Percentiles rank a stretch among this genome's conserved stretches.
Evolutionary conservation across 345 rosid genomes (phyloP).

Genomic region (Melaleuca alternifolia): DNA sequence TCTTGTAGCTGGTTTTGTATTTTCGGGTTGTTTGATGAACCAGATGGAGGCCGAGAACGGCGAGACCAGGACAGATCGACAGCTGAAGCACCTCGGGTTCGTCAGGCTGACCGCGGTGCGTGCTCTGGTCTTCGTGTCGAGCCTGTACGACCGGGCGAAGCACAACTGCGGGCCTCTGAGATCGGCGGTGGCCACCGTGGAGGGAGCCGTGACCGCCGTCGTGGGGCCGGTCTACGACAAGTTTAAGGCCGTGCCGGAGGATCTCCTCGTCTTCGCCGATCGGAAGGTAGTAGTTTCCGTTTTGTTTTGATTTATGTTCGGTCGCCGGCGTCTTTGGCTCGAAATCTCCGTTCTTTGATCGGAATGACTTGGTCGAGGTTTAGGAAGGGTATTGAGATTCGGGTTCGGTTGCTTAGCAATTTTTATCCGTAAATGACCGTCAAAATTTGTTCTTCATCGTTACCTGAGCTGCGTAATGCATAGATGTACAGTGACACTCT

Average conservation of each 20-base stretch:
- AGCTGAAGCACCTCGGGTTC: constrained; percentile 63
- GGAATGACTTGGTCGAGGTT: neutral
- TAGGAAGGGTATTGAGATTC: neutral
- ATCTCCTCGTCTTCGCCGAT: constrained; percentile 62
- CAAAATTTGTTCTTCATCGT: neutral
- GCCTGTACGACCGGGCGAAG: constrained; percentile 62
- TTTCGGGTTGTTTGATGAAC: neutral
- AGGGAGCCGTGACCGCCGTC: constrained; percentile 52
- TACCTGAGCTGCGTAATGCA: neutral
- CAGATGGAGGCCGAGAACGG: constrained; percentile 36
- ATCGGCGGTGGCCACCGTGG: constrained; percentile 58
- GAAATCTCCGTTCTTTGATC: neutral
- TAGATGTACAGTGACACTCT: neutral
- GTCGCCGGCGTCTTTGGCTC: neutral
- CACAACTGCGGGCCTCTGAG: constrained; percentile 70
- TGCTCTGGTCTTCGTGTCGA: constrained; percentile 31
- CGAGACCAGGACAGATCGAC: constrained; percentile 11
- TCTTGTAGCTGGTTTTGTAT: neutral
- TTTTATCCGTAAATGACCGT: neutral
- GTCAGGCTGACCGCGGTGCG: constrained; percentile 53
- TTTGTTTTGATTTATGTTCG: neutral
- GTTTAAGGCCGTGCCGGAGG: constrained; percentile 51
- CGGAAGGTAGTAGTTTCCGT: constrained; percentile 37
- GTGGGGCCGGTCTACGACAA: constrained; percentile 57
- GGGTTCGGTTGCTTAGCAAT: neutral